Evolutionary conservation across 2,329 filamentous ascomycete species (phyloP).

Genomic region (Penicillium sp.): DNA sequence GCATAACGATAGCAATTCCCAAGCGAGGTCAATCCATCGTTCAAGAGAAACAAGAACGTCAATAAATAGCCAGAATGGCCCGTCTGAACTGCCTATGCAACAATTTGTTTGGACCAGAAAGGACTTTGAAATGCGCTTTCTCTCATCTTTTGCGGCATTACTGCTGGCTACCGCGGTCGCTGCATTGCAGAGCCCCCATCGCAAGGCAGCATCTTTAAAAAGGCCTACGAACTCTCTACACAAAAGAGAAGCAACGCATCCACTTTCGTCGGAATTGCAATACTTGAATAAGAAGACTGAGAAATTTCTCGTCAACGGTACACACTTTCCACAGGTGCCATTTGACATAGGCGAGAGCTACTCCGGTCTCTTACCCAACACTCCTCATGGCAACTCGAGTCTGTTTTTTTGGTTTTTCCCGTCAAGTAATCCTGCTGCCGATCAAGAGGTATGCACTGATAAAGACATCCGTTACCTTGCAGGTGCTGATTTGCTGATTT

Average conservation of each 20-base stretch:
- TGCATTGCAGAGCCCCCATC: conserved; percentile 23
- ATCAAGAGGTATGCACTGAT: conserved; percentile 35
- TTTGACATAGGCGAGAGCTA: conserved; percentile 62
- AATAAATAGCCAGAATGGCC: neutral
- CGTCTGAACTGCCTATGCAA: neutral
- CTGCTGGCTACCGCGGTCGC: conserved; percentile 7
- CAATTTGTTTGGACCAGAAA: neutral
- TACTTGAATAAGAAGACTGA: conserved; percentile 17
- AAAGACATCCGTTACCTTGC: neutral
- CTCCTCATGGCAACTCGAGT: conserved; percentile 42
- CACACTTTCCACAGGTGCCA: conserved; percentile 63
- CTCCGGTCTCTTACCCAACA: conserved; percentile 53
- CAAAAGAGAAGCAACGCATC: conserved; percentile 1
- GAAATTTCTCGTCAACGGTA: conserved; percentile 64
- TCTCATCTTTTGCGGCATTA: neutral
- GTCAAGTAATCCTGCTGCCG: conserved; percentile 41
- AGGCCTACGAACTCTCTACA: neutral
- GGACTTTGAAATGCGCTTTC: conserved; percentile 7
- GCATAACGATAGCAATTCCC: neutral
- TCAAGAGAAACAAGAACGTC: neutral
- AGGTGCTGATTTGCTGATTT: neutral
- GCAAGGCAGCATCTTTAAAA: conserved; percentile 5
- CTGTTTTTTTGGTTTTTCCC: conserved; percentile 54
- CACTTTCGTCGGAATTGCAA: conserved; percentile 1
- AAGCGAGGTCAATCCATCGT: neutral